These are phyloP conservation scores for Ustilago sp. DNA, from an alignment of 1,284 basidiomycete species.

Conservation along the genomic window DNA sequence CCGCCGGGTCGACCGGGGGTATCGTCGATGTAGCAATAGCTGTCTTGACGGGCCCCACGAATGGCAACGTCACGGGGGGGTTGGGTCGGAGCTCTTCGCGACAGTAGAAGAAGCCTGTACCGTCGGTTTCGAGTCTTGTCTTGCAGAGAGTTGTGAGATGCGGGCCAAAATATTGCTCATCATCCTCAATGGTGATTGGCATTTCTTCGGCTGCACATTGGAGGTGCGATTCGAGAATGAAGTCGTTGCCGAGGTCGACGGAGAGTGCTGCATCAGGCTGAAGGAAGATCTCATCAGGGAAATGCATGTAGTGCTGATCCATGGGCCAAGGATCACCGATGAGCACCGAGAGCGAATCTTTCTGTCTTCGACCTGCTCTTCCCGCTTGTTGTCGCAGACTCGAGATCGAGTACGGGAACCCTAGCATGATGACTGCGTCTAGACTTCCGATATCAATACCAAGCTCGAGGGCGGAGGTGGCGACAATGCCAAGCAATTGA, in stretches of 20 bases:
- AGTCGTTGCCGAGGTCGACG: constrained; percentile 80
- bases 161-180: constrained; percentile 80
- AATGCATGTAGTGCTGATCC: constrained; percentile 81
- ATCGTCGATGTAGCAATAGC: constrained; percentile 81
- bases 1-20: constrained; percentile 71
- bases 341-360: constrained; percentile 84
- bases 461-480: constrained; percentile 89
- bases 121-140: constrained; percentile 75
- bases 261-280: constrained; percentile 76
- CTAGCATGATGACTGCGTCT: constrained; percentile 89
- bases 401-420: constrained; percentile 77
- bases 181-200: constrained; percentile 77
- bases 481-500: constrained; percentile 82
- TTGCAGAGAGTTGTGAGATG: constrained; percentile 72
- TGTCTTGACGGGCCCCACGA: constrained; percentile 81
- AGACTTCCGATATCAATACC: constrained; percentile 90
- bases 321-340: constrained; percentile 80
- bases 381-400: constrained; percentile 88
- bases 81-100: constrained; percentile 82
- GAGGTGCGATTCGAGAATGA: constrained; percentile 84
- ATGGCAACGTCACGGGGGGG: constrained; percentile 80
- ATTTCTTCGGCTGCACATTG: constrained; percentile 90
- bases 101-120: constrained; percentile 81
- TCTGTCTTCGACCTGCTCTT: constrained; percentile 83
- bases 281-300: constrained; percentile 73